phyloP scores from a whole-genome alignment of 2,329 filamentous ascomycete species.

The Cladosporium colombiae region DNA sequence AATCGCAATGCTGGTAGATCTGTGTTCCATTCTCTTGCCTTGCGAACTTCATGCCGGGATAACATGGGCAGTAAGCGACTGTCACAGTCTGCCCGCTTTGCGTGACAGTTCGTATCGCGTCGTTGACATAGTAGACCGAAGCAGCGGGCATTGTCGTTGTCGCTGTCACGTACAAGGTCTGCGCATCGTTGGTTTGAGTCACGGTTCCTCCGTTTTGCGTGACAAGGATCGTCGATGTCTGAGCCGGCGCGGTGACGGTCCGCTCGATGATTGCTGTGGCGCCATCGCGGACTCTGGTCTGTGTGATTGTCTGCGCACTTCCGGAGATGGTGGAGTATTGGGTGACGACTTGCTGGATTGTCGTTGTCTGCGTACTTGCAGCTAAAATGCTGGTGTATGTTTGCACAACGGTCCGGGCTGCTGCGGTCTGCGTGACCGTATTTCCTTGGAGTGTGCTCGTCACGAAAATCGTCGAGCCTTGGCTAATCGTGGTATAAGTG shows the following conservation, averaged over 20 bases:
- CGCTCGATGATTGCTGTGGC: not conserved
- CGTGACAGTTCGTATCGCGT: not conserved
- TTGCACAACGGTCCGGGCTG: not conserved
- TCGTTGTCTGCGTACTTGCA: not conserved
- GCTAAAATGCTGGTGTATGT: conserved; percentile 10
- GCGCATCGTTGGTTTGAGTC: not conserved
- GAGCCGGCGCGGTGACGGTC: not conserved
- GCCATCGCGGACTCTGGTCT: not conserved
- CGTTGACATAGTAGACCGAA: conserved; percentile 14
- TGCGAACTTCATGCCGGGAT: conserved; percentile 18
- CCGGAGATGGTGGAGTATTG: conserved; percentile 4
- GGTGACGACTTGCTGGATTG: not conserved
- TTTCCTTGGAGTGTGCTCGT: not conserved
- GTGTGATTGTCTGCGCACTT: not conserved
- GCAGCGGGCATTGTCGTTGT: conserved; percentile 17
- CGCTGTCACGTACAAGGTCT: conserved; percentile 12
- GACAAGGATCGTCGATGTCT: conserved; percentile 2
- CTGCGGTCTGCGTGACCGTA: not conserved
- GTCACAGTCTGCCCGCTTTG: conserved; percentile 3
- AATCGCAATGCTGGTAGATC: conserved; percentile 14
- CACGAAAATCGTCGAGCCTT: not conserved
- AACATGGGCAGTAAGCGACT: conserved; percentile 19
- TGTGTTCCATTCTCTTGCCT: conserved; percentile 11
- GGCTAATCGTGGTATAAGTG: not conserved
- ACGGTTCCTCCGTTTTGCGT: not conserved